phyloP scores from a whole-genome alignment of 805 yeast species.

The Spathaspora girioi region DNA sequence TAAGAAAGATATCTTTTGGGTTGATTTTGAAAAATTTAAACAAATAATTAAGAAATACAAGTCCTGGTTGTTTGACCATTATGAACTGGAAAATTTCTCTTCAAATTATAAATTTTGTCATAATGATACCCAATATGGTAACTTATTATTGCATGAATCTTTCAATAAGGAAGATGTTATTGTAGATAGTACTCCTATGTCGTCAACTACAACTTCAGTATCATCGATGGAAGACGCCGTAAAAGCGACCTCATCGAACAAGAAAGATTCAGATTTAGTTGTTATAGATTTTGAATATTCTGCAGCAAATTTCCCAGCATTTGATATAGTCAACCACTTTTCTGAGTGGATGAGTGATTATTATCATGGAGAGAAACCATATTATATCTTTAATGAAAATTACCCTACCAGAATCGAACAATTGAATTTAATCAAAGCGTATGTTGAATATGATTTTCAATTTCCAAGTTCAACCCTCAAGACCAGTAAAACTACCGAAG shows the following conservation, averaged over 20 bases:
- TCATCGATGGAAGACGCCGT: slow-evolving; percentile 8
- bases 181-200: slow-evolving; percentile 6
- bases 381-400: slow-evolving; percentile 48
- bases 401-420: slow-evolving; percentile 73
- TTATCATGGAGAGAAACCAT: slow-evolving; percentile 51
- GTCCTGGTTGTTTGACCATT: slow-evolving; percentile 55
- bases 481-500: slow-evolving; percentile 10
- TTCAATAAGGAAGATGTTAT: slow-evolving; percentile 48
- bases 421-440: slow-evolving; percentile 69
- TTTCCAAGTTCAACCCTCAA: slow-evolving; percentile 30
- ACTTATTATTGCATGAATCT: slow-evolving; percentile 60
- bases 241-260: slow-evolving; percentile 26
- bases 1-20: slow-evolving; percentile 36
- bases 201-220: slow-evolving; percentile 1
- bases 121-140: slow-evolving; percentile 96
- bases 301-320: slow-evolving; percentile 86
- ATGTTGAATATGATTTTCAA: slow-evolving; percentile 58
- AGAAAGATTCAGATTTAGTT: slow-evolving; percentile 54
- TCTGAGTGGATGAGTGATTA: slow-evolving; percentile 98
- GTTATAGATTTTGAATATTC: slow-evolving; percentile 97
- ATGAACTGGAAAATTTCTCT: slow-evolving; percentile 41
- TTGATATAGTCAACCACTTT: slow-evolving; percentile 89
- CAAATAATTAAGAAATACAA: slow-evolving; percentile 48
- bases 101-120: slow-evolving; percentile 77
- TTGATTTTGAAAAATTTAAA: slow-evolving; percentile 50